phyloP scores from a whole-genome alignment of 176 grass and related monocot species.

The Saccharum officinarum region DNA sequence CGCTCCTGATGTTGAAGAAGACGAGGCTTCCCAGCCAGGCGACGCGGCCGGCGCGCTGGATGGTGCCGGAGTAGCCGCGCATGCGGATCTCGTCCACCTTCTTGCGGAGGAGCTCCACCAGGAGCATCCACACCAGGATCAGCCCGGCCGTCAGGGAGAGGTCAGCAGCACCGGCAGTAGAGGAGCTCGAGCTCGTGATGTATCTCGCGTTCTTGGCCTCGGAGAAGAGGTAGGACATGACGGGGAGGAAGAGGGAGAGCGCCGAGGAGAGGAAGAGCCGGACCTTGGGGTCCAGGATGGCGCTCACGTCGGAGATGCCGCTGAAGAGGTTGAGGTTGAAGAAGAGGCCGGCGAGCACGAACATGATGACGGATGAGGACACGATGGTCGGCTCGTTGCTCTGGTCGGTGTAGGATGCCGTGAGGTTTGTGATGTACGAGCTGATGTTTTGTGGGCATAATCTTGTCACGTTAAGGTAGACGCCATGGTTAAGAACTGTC shows the following conservation, averaged over 20 bases:
- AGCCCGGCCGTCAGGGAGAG: not conserved
- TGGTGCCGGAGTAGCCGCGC: not conserved
- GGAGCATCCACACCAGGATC: not conserved
- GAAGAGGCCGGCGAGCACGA: not conserved
- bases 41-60: not conserved
- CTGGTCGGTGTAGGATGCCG: slow-evolving; percentile 2
- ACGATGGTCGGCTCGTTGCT: not conserved
- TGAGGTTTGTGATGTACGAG: not conserved
- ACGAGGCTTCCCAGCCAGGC: not conserved
- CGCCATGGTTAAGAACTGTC: not conserved
- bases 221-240: slow-evolving; percentile 34
- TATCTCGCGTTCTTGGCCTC: not conserved
- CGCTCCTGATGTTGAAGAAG: not conserved
- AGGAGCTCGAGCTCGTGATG: too few relatives aligned
- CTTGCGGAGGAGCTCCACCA: not conserved
- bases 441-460: not conserved
- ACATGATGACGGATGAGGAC: not conserved
- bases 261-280: not conserved
- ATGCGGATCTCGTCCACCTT: not conserved
- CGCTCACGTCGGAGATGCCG: not conserved
- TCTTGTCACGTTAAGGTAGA: not conserved
- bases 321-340: slow-evolving; percentile 24
- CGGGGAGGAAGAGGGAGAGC: slow-evolving; percentile 22
- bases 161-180: not conserved
- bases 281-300: not conserved